These are phyloP conservation scores for Corniculantispora saksenae DNA, from an alignment of 2,329 filamentous ascomycete genomes.

Conservation along the genomic window DNA sequence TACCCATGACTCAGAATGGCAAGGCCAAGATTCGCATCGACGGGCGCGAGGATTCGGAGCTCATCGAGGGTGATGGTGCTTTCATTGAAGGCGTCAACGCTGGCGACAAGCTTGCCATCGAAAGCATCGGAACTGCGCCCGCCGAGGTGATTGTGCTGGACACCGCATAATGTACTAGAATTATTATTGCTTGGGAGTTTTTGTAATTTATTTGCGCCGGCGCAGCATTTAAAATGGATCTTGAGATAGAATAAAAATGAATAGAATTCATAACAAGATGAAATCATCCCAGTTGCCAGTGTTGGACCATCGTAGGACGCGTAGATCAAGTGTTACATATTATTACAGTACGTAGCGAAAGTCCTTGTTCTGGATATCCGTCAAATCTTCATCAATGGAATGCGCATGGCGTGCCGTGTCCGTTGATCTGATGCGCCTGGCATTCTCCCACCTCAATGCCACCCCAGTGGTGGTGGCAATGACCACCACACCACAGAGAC, in stretches of 20 bases:
- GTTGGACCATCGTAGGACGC: too few relatives aligned
- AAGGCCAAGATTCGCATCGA: slow-evolving; percentile 71
- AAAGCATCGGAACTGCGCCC: slow-evolving; percentile 68
- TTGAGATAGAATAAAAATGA: neutral
- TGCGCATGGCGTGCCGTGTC: neutral
- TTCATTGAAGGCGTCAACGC: slow-evolving; percentile 67
- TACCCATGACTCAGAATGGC: slow-evolving; percentile 77
- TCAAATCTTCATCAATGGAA: neutral
- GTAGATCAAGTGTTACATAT: too few relatives aligned
- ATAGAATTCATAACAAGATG: neutral
- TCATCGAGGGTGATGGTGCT: slow-evolving; percentile 79
- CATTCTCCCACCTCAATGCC: neutral
- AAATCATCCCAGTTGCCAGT: neutral
- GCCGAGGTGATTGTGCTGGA: slow-evolving; percentile 71
- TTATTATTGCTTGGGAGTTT: neutral
- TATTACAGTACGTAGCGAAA: slow-evolving; percentile 3
- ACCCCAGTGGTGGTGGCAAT: neutral
- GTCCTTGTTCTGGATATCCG: slow-evolving; percentile 3
- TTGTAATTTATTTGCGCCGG: neutral
- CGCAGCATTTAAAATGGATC: neutral
- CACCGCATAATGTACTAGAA: slow-evolving; percentile 48
- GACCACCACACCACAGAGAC: slow-evolving; percentile 23
- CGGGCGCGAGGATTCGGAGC: slow-evolving; percentile 61
- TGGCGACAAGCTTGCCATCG: slow-evolving; percentile 64
- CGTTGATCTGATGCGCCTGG: neutral